Evolutionary conservation across 176 grass and related monocot genomes (phyloP).

Genomic region (Pharus latifolius): DNA sequence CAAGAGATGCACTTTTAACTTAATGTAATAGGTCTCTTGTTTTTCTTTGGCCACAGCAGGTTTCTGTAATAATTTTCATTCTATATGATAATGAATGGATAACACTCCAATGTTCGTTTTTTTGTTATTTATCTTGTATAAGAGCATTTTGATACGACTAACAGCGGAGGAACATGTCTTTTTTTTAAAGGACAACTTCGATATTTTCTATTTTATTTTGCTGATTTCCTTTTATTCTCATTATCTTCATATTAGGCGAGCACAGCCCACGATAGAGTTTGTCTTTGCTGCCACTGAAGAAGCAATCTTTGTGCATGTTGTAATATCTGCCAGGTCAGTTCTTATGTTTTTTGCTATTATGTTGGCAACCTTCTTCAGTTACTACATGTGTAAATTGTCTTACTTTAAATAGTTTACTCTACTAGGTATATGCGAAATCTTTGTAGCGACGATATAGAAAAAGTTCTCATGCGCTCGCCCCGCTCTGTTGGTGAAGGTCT

Average conservation of each 20-base stretch:
- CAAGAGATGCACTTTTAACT: neutral
- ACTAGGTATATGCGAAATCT: conserved; percentile 79
- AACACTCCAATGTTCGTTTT: neutral
- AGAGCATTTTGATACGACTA: neutral
- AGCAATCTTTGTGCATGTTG: conserved; percentile 84
- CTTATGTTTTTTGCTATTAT: neutral
- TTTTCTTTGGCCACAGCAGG: neutral
- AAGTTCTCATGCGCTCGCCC: conserved; percentile 67
- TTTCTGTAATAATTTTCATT: neutral
- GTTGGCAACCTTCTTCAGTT: conserved; percentile 9
- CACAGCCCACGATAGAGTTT: conserved; percentile 86
- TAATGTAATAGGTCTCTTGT: neutral
- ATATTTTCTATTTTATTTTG: conserved; percentile 25
- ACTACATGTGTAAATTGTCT: neutral
- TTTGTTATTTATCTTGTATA: conserved; percentile 5
- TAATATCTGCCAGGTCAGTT: conserved; percentile 85
- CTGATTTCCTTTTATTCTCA: conserved; percentile 10
- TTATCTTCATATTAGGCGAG: conserved; percentile 51
- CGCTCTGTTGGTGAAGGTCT: conserved; percentile 65
- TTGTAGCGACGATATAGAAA: conserved; percentile 88
- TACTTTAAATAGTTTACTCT: conserved; percentile 24
- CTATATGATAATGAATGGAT: neutral
- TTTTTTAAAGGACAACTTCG: neutral
- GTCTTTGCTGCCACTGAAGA: conserved; percentile 91
- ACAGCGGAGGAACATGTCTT: neutral